A percentile compares a stretch with the other conserved stretches of the same genome.
Conservation (phyloP, 441 rosid genomes). For the Syzygium malaccense region DNA sequence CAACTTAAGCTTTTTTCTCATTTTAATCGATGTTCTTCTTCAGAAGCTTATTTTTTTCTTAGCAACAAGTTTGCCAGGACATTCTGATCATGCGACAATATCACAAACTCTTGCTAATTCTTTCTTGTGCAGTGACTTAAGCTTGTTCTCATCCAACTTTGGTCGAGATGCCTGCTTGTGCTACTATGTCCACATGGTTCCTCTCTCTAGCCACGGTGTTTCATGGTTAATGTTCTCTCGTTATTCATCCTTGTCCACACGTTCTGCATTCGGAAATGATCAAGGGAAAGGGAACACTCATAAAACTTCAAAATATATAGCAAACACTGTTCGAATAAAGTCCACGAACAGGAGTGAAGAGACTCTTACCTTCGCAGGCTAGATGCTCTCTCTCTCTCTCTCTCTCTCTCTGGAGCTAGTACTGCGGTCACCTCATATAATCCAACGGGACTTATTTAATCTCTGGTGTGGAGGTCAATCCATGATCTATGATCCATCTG, state of each 20-base stretch:
- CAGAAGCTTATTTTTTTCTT: neutral
- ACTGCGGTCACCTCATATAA: neutral
- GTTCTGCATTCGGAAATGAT: neutral
- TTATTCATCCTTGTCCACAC: neutral
- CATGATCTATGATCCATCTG: neutral
- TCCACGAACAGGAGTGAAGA: neutral
- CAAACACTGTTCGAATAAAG: neutral
- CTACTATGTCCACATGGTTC: neutral
- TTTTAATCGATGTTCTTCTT: neutral
- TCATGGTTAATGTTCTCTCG: neutral
- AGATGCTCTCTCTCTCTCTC: neutral
- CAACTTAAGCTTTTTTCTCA: neutral
- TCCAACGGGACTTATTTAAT: neutral
- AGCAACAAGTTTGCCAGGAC: neutral
- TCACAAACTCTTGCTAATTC: neutral
- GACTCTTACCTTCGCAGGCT: neutral
- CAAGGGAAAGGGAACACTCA: neutral
- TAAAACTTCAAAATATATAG: neutral
- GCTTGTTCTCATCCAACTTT: neutral
- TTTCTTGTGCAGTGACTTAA: neutral
- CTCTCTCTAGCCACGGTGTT: neutral
- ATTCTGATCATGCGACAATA: neutral
- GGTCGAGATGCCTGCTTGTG: neutral
- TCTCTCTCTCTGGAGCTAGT: neutral
- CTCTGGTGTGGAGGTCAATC: neutral